Percentiles rank a stretch among this genome's conserved stretches.
These are phyloP conservation scores for Rhododendron ovatum DNA, from an alignment of 148 eudicot species.

Conservation along the genomic window DNA sequence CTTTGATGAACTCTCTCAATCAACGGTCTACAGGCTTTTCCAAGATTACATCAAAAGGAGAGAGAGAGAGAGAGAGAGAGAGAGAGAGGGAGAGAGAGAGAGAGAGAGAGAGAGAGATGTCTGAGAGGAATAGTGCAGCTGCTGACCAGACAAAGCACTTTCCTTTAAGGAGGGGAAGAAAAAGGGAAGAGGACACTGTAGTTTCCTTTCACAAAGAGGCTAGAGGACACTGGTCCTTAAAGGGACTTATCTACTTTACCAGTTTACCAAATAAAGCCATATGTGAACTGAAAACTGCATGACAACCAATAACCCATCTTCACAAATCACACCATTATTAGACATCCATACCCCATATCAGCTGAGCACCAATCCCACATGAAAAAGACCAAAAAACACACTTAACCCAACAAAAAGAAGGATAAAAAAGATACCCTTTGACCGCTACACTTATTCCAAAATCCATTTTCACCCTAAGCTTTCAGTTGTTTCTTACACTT, in stretches of 20 bases:
- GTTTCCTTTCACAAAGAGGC: conserved; percentile 16
- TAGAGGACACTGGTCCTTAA: conserved; percentile 21
- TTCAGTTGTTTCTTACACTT: neutral
- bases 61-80: conserved; percentile 19
- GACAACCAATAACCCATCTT: conserved; percentile 20
- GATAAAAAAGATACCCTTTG: neutral
- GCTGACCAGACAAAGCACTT: conserved; percentile 54
- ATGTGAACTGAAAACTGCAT: conserved; percentile 31
- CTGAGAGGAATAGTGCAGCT: conserved; percentile 17
- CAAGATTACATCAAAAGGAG: conserved; percentile 31
- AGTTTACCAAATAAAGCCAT: conserved; percentile 19
- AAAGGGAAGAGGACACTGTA: conserved; percentile 24
- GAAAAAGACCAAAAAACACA: conserved; percentile 2
- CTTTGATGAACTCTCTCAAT: conserved; percentile 29
- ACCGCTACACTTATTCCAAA: neutral
- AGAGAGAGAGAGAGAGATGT: neutral
- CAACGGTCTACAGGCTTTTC: conserved; percentile 32
- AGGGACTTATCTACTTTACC: conserved; percentile 30
- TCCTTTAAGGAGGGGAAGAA: conserved; percentile 15
- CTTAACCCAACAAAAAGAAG: conserved; percentile 4
- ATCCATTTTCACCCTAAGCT: neutral
- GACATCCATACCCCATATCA: conserved; percentile 7
- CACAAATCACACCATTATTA: conserved; percentile 3
- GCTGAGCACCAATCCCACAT: conserved; percentile 1
- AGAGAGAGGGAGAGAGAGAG: conserved; percentile 6